Conservation (phyloP, 2,329 filamentous ascomycete genomes). For the Fusarium poae region DNA sequence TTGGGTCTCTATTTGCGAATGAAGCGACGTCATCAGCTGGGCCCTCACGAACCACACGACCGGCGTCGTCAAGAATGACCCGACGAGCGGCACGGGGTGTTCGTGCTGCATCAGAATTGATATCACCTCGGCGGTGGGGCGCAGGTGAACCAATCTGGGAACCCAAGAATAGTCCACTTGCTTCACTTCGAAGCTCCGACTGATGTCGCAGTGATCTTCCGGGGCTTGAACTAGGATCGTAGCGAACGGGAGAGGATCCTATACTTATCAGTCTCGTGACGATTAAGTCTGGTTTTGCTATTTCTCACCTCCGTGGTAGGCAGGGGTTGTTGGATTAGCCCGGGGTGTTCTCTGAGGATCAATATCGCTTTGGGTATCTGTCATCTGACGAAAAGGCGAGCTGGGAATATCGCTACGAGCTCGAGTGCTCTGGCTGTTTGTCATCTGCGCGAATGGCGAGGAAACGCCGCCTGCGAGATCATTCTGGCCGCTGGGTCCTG, state of each 20-base stretch:
- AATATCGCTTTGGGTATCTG: conserved; percentile 66
- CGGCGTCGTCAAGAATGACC: conserved; percentile 70
- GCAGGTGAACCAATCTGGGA: conserved; percentile 70
- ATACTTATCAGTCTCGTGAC: conserved; percentile 28
- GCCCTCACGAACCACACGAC: conserved; percentile 69
- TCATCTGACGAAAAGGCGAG: conserved; percentile 71
- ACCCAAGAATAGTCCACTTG: conserved; percentile 86
- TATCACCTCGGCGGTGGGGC: conserved; percentile 78
- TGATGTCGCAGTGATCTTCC: conserved; percentile 72
- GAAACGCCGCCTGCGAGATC: conserved; percentile 58
- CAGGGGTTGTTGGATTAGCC: conserved; percentile 70
- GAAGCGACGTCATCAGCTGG: conserved; percentile 66
- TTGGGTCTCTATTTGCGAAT: conserved; percentile 76
- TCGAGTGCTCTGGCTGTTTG: conserved; percentile 66
- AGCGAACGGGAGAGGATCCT: conserved; percentile 95
- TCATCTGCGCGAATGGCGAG: conserved; percentile 69
- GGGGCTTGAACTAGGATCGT: conserved; percentile 90
- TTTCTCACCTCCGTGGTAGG: conserved; percentile 71
- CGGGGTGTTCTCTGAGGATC: conserved; percentile 77
- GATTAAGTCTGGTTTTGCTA: background rate
- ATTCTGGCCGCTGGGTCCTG: conserved; percentile 46
- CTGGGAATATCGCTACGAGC: conserved; percentile 60
- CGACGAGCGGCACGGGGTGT: conserved; percentile 66
- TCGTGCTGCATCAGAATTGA: conserved; percentile 81
- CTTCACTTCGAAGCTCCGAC: conserved; percentile 83